phyloP scores from a whole-genome alignment of 2,329 filamentous ascomycete species.

The Diaporthe destruens region DNA sequence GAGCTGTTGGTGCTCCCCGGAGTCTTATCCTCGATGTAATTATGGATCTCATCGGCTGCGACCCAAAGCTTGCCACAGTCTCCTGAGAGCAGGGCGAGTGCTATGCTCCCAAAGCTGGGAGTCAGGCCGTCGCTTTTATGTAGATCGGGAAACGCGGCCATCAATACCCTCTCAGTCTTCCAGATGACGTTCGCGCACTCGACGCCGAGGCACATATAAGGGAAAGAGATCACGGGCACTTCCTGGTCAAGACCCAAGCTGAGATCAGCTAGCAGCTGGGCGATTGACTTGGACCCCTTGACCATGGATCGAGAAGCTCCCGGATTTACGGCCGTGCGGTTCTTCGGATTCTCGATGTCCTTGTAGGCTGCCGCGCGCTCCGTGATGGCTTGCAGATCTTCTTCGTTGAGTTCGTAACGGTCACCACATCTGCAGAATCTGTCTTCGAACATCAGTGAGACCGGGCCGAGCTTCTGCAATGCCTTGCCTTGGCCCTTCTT shows the following conservation, averaged over 20 bases:
- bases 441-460: slow-evolving; percentile 32
- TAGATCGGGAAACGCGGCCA: background rate
- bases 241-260: slow-evolving; percentile 20
- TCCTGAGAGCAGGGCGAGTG: background rate
- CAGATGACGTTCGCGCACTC: background rate
- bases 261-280: slow-evolving; percentile 19
- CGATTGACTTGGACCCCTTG: background rate
- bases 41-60: slow-evolving; percentile 5
- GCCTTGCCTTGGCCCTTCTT: slow-evolving; percentile 7
- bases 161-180: background rate
- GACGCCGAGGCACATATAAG: slow-evolving; percentile 21
- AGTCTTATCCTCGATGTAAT: background rate
- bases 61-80: slow-evolving; percentile 8
- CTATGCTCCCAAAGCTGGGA: background rate
- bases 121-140: background rate
- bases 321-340: background rate
- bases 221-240: slow-evolving; percentile 11
- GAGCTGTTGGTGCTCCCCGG: background rate
- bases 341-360: background rate
- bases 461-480: slow-evolving; percentile 22
- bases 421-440: slow-evolving; percentile 22
- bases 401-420: slow-evolving; percentile 28
- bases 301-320: background rate
- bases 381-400: slow-evolving; percentile 14
- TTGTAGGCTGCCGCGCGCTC: slow-evolving; percentile 23